phyloP scores from a whole-genome alignment of 805 yeast genomes.

The Wickerhamiella kazuoi region DNA sequence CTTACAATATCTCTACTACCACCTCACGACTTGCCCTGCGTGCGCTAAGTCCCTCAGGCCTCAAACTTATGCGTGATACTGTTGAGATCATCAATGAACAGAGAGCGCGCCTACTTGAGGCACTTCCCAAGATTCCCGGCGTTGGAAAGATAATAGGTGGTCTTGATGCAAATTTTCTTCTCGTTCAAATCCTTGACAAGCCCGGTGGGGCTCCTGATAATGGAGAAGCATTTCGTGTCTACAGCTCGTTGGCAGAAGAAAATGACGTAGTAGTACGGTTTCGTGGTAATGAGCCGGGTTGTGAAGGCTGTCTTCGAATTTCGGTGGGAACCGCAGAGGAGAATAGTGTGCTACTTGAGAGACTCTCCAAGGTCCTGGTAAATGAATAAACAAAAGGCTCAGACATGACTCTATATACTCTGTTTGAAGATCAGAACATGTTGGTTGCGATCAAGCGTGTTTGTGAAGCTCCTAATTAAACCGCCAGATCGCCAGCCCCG shows the following conservation, averaged over 20 bases:
- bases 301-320: constrained; percentile 71
- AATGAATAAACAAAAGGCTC: not conserved
- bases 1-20: constrained; percentile 76
- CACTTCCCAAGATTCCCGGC: constrained; percentile 38
- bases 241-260: constrained; percentile 50
- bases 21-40: constrained; percentile 60
- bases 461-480: not conserved
- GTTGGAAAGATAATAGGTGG: constrained; percentile 64
- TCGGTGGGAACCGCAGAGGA: constrained; percentile 76
- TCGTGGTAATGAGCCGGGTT: constrained; percentile 80
- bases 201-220: constrained; percentile 46
- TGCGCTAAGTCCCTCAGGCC: constrained; percentile 45
- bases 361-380: constrained; percentile 23
- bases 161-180: constrained; percentile 75
- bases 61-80: constrained; percentile 38
- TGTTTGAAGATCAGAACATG: too few species aligned
- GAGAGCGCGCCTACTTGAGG: constrained; percentile 35
- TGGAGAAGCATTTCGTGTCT: constrained; percentile 45
- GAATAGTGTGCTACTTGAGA: constrained; percentile 38
- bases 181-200: constrained; percentile 50
- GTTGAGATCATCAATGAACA: constrained; percentile 36
- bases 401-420: not conserved
- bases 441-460: too few species aligned
- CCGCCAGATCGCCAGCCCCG: constrained; percentile 30
- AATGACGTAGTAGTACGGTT: constrained; percentile 73